Percentiles rank a stretch among this genome's conserved stretches.
These are phyloP conservation scores for Leccinum longicurvipes DNA, from an alignment of 768 basidiomycete genomes.

Conservation along the genomic window DNA sequence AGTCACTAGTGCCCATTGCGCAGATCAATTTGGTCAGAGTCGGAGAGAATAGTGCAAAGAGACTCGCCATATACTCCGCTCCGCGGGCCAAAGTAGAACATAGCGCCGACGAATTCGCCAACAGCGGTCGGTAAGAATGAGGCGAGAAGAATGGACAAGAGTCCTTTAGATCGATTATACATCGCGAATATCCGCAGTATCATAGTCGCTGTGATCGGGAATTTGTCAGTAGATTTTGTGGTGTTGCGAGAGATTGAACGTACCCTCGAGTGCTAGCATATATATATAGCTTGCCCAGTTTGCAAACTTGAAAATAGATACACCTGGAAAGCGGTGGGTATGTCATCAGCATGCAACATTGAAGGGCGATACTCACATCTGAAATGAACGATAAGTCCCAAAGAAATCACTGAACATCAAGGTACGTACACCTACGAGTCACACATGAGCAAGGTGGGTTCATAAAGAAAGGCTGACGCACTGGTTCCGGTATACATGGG, in stretches of 20 bases:
- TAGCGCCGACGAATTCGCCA: not conserved
- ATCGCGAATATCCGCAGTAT: slow-evolving; percentile 8
- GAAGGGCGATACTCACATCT: slow-evolving; percentile 1
- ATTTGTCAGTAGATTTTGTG: not conserved
- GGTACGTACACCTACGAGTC: slow-evolving; percentile 1
- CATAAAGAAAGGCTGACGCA: not conserved
- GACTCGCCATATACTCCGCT: not conserved
- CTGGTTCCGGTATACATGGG: not conserved
- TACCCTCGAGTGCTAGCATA: slow-evolving; percentile 7
- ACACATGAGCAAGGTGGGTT: not conserved
- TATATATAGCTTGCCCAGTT: slow-evolving; percentile 9
- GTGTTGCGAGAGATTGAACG: not conserved
- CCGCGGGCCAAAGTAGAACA: slow-evolving; percentile 1
- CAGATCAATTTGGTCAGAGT: not conserved
- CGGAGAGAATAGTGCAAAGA: too few relatives aligned
- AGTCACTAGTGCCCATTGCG: not conserved
- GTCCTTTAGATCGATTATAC: slow-evolving; percentile 6
- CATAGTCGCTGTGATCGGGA: slow-evolving; percentile 1
- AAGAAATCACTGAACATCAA: not conserved
- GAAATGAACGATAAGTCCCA: not conserved
- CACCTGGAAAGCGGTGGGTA: not conserved
- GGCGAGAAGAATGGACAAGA: not conserved
- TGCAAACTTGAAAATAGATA: not conserved
- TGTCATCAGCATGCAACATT: not conserved
- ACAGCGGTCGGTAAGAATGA: not conserved